Base-by-base conservation (phyloP, 1,284 basidiomycete genomes). In the Agaricales sp. region DNA sequence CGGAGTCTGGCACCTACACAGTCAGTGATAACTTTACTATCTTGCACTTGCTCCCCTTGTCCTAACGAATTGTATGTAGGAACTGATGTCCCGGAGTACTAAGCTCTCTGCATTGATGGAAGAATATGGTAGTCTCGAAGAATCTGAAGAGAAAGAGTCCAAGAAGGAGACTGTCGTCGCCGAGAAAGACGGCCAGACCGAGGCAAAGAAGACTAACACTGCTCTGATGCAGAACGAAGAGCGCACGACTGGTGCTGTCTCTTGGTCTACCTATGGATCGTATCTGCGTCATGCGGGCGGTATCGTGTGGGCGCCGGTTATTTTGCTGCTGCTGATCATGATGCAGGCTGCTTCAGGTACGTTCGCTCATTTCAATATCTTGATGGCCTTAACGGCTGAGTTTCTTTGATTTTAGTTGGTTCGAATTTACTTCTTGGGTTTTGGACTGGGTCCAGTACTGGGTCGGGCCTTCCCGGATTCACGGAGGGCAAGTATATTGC, bases 51-150 rank as follows among this genome's bases (percentile, higher is more conserved):
- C n/a, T n/a, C n/a, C n/a, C n/a, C 26, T 35, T 37, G 14, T n/a
- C n/a, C n/a, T n/a, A n/a, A n/a, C n/a, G n/a, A n/a, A n/a, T n/a
- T 38, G 51, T 12, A 39, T 51, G 4, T 51, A 80, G 72, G 70
- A 75, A 20, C 68, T 87, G 8, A 74, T 80, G 63, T 57, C 59
- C 4, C 61, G 71, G 41, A 72, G 77, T 35, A 67, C 67, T 1
- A 64, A 74, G 2, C 84, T 89, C 59, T 67, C 75, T 0, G 71
- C 67, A 4, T 63, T 86, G 11, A 76, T 86, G 56, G 78, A 81
- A 20, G 79, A 83, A 54, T 77, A 78, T 51, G 78, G 80, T 1
- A 74, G 59, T 49, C 57, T 65, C 1, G 71, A 74, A 41, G 57
- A 61, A 53, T 49, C 13, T 46, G 6, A 41, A 20, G 39, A 41